Conservation (phyloP, 1,284 basidiomycete genomes). For the Amylostereum chailletii region DNA sequence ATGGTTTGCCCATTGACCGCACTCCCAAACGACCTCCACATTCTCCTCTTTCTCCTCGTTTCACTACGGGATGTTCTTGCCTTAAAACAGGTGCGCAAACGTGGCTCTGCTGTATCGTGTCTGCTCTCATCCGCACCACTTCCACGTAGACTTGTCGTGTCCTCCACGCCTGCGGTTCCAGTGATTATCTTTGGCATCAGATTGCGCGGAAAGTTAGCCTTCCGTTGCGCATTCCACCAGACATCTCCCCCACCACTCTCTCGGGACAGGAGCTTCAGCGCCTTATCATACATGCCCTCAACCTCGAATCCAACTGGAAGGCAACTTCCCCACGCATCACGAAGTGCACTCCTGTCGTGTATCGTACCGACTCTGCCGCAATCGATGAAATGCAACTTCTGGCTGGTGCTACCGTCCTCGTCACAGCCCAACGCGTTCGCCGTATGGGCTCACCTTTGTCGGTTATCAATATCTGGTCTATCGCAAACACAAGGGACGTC, state of each 20-base stretch:
- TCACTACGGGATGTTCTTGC: constrained; percentile 5
- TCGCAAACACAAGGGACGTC: constrained; percentile 19
- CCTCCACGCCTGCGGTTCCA: constrained; percentile 36
- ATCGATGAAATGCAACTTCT: constrained; percentile 37
- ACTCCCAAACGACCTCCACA: constrained; percentile 3
- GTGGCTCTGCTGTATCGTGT: neutral
- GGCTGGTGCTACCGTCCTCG: constrained; percentile 34
- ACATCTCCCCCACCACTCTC: constrained; percentile 18
- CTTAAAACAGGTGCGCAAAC: constrained; percentile 4
- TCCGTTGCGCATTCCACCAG: constrained; percentile 26
- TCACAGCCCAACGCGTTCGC: constrained; percentile 31
- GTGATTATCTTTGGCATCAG: constrained; percentile 45
- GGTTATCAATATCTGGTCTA: constrained; percentile 32
- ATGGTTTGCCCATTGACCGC: neutral
- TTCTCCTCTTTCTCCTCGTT: constrained; percentile 1
- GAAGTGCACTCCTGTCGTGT: constrained; percentile 25
- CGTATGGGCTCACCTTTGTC: constrained; percentile 19
- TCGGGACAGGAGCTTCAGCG: constrained; percentile 25
- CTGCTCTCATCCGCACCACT: constrained; percentile 7
- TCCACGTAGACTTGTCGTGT: constrained; percentile 43
- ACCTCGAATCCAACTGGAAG: constrained; percentile 45
- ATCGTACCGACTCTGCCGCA: constrained; percentile 21
- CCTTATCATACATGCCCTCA: constrained; percentile 32
- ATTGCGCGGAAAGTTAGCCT: constrained; percentile 22
- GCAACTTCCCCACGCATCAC: constrained; percentile 25